Conservation (phyloP, 2,329 filamentous ascomycete species). For the Ophiostoma novo-ulmi region DNA sequence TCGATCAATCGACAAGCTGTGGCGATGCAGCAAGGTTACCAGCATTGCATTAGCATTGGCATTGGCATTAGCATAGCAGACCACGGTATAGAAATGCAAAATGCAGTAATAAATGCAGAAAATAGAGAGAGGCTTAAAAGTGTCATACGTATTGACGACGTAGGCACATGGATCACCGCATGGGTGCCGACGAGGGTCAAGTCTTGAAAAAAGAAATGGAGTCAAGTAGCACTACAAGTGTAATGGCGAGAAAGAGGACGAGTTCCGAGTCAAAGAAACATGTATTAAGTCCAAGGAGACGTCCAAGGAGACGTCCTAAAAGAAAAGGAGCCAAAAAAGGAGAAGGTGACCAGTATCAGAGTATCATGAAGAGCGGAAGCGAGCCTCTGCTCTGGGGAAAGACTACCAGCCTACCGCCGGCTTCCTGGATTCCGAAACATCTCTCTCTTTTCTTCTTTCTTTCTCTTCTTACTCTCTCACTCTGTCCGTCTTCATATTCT, state of each 20-base stretch:
- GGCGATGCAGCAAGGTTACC: background rate
- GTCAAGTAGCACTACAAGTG: conserved; percentile 3
- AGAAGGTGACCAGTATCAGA: background rate
- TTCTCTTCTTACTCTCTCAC: conserved; percentile 4
- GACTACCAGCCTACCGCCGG: conserved; percentile 15
- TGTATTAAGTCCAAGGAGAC: background rate
- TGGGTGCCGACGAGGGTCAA: background rate
- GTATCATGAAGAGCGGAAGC: conserved; percentile 9
- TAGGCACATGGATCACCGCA: conserved; percentile 11
- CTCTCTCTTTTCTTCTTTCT: conserved; percentile 1
- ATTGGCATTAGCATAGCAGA: background rate
- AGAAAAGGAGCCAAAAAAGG: background rate
- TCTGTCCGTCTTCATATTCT: background rate
- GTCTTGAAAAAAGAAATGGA: background rate
- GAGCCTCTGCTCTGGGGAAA: conserved; percentile 16
- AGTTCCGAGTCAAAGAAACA: background rate
- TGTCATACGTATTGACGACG: conserved; percentile 12
- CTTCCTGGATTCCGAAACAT: conserved; percentile 21
- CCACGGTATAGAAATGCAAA: background rate
- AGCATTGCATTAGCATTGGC: background rate
- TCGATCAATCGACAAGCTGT: conserved; percentile 28
- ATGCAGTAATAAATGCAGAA: background rate
- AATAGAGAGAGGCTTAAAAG: background rate
- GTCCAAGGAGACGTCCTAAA: background rate
- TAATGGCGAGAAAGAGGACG: background rate